phyloP scores from a whole-genome alignment of 2,329 filamentous ascomycete genomes.

The Harringtonia aguacate region DNA sequence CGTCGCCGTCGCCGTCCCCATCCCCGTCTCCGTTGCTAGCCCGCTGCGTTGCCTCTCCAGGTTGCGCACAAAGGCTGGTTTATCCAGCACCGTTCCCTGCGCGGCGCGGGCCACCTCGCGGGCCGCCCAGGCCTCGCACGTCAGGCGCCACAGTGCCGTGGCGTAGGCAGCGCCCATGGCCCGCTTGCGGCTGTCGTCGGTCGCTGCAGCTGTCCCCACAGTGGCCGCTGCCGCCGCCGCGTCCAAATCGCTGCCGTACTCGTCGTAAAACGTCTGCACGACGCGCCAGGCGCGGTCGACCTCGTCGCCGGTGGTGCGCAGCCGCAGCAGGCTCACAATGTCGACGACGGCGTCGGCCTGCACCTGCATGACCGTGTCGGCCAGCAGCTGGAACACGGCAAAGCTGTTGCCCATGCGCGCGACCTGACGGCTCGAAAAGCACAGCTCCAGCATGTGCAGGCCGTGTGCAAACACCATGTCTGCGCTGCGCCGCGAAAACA shows the following conservation, averaged over 20 bases:
- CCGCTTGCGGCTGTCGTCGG: neutral
- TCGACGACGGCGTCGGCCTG: slow-evolving; percentile 22
- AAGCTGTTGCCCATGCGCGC: slow-evolving; percentile 13
- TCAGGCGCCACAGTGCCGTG: slow-evolving; percentile 7
- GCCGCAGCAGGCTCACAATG: slow-evolving; percentile 19
- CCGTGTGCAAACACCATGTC: slow-evolving; percentile 17
- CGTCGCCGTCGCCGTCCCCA: no score
- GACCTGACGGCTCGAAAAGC: slow-evolving; percentile 5
- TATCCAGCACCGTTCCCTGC: neutral
- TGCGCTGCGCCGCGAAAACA: slow-evolving; percentile 12
- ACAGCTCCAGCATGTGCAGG: slow-evolving; percentile 14
- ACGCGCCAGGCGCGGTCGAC: slow-evolving; percentile 18
- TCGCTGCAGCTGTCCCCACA: neutral
- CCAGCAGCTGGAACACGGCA: slow-evolving; percentile 18
- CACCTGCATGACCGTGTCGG: slow-evolving; percentile 16
- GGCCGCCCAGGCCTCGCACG: slow-evolving; percentile 8
- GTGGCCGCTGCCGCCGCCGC: slow-evolving; percentile 5
- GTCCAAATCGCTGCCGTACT: slow-evolving; percentile 11
- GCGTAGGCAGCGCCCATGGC: slow-evolving; percentile 2
- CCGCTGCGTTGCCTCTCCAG: neutral
- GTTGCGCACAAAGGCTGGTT: neutral
- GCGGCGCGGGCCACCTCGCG: neutral
- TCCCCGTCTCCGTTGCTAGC: no score
- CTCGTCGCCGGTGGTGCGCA: slow-evolving; percentile 7
- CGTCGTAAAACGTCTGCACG: slow-evolving; percentile 15